phyloP scores from a whole-genome alignment of 495 filamentous ascomycete species.

The Xylaria flabelliformis region DNA sequence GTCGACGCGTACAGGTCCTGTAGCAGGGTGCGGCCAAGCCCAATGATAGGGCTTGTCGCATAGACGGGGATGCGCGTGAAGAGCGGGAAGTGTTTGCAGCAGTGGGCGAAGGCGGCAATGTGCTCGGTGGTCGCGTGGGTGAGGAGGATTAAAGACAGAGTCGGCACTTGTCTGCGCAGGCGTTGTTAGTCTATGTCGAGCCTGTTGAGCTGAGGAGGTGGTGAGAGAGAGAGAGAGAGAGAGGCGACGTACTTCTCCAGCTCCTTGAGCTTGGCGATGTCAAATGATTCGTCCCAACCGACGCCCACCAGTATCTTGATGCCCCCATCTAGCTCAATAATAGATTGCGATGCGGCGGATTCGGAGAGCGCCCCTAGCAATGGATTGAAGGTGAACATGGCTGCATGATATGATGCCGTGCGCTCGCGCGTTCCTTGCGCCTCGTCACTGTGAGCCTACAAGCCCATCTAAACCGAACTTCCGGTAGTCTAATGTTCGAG shows the following conservation, averaged over 20 bases:
- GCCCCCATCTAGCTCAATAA: slow-evolving; percentile 94
- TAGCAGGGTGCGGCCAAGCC: slow-evolving; percentile 85
- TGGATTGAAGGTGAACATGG: slow-evolving; percentile 95
- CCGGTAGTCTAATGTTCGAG: not conserved
- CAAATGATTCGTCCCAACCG: slow-evolving; percentile 93
- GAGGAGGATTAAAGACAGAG: slow-evolving; percentile 90
- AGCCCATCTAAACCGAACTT: slow-evolving; percentile 10
- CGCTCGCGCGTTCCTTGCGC: slow-evolving; percentile 14
- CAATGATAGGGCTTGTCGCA: slow-evolving; percentile 90
- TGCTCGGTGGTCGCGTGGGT: slow-evolving; percentile 92
- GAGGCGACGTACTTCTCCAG: slow-evolving; percentile 76
- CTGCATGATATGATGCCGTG: slow-evolving; percentile 34
- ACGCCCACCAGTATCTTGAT: slow-evolving; percentile 95
- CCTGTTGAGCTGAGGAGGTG: not conserved
- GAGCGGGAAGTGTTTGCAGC: slow-evolving; percentile 92
- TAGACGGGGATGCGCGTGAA: slow-evolving; percentile 96
- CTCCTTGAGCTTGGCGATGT: slow-evolving; percentile 77
- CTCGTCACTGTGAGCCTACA: slow-evolving; percentile 3
- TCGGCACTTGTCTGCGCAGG: slow-evolving; percentile 74
- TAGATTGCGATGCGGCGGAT: slow-evolving; percentile 87
- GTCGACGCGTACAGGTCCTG: slow-evolving; percentile 93
- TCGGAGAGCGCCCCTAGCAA: slow-evolving; percentile 88
- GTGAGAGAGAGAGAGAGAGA: not conserved
- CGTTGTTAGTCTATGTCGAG: slow-evolving; percentile 14
- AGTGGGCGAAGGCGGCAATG: slow-evolving; percentile 92